Percentiles rank a stretch among this genome's conserved stretches.
These are phyloP conservation scores for Agrocybe praecox DNA, from an alignment of 768 basidiomycete species.

Conservation along the genomic window DNA sequence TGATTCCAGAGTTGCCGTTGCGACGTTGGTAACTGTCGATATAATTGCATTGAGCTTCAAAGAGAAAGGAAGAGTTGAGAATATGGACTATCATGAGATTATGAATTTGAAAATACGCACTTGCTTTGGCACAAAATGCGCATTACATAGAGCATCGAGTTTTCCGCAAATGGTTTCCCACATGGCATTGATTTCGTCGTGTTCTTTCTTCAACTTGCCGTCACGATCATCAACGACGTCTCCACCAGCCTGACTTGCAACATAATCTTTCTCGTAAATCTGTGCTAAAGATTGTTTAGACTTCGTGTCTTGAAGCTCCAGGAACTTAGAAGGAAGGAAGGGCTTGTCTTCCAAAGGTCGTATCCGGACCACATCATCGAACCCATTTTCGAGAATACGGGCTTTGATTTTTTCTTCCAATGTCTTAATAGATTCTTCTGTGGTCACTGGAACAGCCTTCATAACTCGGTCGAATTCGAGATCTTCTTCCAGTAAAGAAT, in stretches of 20 bases:
- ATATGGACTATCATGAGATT: not conserved
- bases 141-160: slow-evolving; percentile 91
- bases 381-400: slow-evolving; percentile 81
- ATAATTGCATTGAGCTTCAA: slow-evolving; percentile 86
- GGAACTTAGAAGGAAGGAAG: slow-evolving; percentile 86
- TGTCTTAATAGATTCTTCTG: slow-evolving; percentile 79
- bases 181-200: slow-evolving; percentile 77
- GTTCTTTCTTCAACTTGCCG: slow-evolving; percentile 85
- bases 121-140: slow-evolving; percentile 93
- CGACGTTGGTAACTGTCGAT: slow-evolving; percentile 78
- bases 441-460: slow-evolving; percentile 87
- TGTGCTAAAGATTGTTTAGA: slow-evolving; percentile 90
- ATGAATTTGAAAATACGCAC: slow-evolving; percentile 44
- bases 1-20: slow-evolving; percentile 84
- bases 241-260: slow-evolving; percentile 62
- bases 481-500: slow-evolving; percentile 91
- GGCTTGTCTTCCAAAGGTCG: slow-evolving; percentile 80
- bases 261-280: slow-evolving; percentile 94
- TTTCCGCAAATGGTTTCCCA: slow-evolving; percentile 90
- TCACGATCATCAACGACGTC: slow-evolving; percentile 74
- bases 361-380: slow-evolving; percentile 91
- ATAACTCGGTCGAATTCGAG: slow-evolving; percentile 91
- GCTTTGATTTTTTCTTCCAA: slow-evolving; percentile 92
- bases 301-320: slow-evolving; percentile 89
- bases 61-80: not conserved